Percentiles rank a stretch among this genome's conserved stretches.
Evolutionary conservation across 768 basidiomycete genomes (phyloP).

Genomic region (Boletus coccyginus): DNA sequence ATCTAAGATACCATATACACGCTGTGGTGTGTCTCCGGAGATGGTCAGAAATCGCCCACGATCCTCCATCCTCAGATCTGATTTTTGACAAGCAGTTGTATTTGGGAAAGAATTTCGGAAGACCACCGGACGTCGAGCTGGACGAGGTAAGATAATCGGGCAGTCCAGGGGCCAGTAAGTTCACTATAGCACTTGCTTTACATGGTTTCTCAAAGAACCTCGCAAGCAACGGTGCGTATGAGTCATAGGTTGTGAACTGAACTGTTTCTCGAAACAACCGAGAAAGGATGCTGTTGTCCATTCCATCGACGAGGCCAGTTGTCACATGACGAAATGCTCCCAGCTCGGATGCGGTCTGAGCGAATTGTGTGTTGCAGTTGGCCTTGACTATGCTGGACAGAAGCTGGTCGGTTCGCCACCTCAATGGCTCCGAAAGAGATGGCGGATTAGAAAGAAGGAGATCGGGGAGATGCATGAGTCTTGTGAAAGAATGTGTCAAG

Average conservation of each 20-base stretch:
- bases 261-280: slow-evolving; percentile 11
- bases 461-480: neutral
- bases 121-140: slow-evolving; percentile 18
- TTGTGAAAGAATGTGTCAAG: no score
- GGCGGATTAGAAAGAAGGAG: neutral
- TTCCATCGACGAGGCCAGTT: neutral
- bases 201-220: slow-evolving; percentile 5
- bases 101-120: slow-evolving; percentile 10
- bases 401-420: neutral
- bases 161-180: slow-evolving; percentile 17
- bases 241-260: slow-evolving; percentile 11
- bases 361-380: slow-evolving; percentile 6
- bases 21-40: slow-evolving; percentile 4
- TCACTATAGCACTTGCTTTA: neutral
- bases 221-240: slow-evolving; percentile 15
- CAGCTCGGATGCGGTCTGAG: slow-evolving; percentile 4
- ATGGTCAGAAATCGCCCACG: neutral
- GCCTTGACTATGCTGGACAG: neutral
- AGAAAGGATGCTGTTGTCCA: neutral
- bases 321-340: neutral
- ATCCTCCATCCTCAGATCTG: neutral
- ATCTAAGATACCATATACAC: neutral
- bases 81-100: slow-evolving; percentile 1
- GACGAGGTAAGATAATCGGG: slow-evolving; percentile 18
- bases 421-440: neutral